Percentiles rank a stretch among this genome's conserved stretches.
These are phyloP conservation scores for Scutellaria barbata DNA, from an alignment of 257 asterid species.

Conservation along the genomic window DNA sequence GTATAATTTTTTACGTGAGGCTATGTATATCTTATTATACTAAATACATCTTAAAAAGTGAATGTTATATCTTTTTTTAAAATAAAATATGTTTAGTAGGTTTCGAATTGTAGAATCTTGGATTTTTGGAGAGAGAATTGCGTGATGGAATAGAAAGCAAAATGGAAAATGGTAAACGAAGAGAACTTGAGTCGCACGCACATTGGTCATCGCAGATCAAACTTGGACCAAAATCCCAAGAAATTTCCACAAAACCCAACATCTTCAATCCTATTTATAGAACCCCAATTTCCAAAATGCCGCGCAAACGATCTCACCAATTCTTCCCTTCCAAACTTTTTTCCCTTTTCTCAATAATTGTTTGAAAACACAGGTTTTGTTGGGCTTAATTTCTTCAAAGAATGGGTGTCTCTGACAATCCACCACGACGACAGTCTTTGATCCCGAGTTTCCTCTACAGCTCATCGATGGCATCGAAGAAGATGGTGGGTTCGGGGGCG, in stretches of 20 bases:
- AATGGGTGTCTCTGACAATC: conserved; percentile 43
- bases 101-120: too few relatives aligned
- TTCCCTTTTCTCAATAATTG: background rate
- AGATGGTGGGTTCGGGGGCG: too few relatives aligned
- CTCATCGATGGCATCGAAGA: too few relatives aligned
- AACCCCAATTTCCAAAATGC: conserved; percentile 17
- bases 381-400: background rate
- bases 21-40: too few relatives aligned
- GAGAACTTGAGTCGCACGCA: background rate
- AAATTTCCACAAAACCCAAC: conserved; percentile 13
- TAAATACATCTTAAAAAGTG: too few relatives aligned
- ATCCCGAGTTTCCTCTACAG: conserved; percentile 53
- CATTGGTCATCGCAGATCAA: background rate
- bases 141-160: conserved; percentile 12
- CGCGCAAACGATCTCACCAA: conserved; percentile 27
- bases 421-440: conserved; percentile 43
- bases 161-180: conserved; percentile 15
- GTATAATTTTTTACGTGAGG: too few relatives aligned
- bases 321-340: background rate
- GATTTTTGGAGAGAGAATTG: too few relatives aligned
- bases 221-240: background rate
- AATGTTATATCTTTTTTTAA: too few relatives aligned
- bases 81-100: too few relatives aligned
- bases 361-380: background rate
- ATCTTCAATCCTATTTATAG: background rate